Percentiles rank a stretch among this genome's conserved stretches.
Evolutionary conservation across 768 basidiomycete genomes (phyloP).

Genomic region (Jaapia argillacea): DNA sequence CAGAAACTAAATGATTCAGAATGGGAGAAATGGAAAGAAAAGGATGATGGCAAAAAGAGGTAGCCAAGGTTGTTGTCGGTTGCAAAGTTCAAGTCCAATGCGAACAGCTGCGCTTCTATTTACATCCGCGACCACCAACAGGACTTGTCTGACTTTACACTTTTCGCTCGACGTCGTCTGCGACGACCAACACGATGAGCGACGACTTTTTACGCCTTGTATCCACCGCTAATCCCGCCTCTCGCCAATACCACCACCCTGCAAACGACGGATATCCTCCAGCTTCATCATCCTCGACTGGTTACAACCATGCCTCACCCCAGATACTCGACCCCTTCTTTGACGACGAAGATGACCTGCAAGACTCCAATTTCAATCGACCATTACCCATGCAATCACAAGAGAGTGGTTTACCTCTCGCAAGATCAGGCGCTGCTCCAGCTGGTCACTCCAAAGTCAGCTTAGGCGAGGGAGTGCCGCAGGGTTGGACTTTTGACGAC

Average conservation of each 20-base stretch:
- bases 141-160: no score
- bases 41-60: no score
- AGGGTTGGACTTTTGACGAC: slow-evolving; percentile 71
- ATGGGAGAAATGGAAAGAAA: no score
- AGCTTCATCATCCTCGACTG: slow-evolving; percentile 30
- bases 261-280: slow-evolving; percentile 56
- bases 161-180: no score
- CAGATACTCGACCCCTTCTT: slow-evolving; percentile 79
- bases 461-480: slow-evolving; percentile 38
- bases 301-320: slow-evolving; percentile 27
- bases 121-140: no score
- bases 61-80: no score
- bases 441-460: slow-evolving; percentile 47
- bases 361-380: slow-evolving; percentile 59
- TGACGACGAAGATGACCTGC: slow-evolving; percentile 67
- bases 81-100: no score
- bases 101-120: no score
- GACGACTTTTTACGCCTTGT: slow-evolving; percentile 72
- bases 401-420: slow-evolving; percentile 45
- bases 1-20: no score
- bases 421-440: slow-evolving; percentile 47
- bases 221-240: slow-evolving; percentile 60
- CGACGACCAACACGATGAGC: slow-evolving; percentile 34
- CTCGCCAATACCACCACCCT: slow-evolving; percentile 37
- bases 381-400: slow-evolving; percentile 32